Base-by-base conservation (phyloP, 1,284 basidiomycete genomes). In the Xerocomus amazonicus region DNA sequence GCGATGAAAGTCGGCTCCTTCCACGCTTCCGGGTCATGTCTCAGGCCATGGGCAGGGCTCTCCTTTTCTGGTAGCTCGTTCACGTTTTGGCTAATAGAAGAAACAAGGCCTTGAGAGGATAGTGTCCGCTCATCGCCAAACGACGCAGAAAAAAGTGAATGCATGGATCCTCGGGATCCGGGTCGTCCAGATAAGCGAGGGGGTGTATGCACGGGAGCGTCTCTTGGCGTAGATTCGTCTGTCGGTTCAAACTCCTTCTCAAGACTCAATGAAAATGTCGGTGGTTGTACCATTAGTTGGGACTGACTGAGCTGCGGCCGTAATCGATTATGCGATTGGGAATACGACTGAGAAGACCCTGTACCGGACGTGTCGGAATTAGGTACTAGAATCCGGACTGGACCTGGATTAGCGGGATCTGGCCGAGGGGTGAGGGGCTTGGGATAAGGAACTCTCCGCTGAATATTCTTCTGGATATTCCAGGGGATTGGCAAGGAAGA, bases 321-420 rank as follows among this genome's bases (percentile, higher is more conserved):
- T 9, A 53, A 27, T 9, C 4, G 38, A 39, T 35, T 33, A 12
- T 54, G 62, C 12, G 61, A 53, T 41, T 62, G 63, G 32, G 58
- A 54, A 29, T 46, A 42, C 23, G 54, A 35, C n/a, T 65, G 65
- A 27, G 65, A 63, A 4, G 60, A 65, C 36, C 57, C 60, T 17
- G 52, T 47, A 16, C 63, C 59, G 9, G 63, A 67, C 10, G 59
- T 38, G 44, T 65, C 63, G 14, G 63, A 69, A 29, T 65, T 68
- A 1, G 65, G 63, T n/a, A 69, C 63, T 9, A 69, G 47, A 16
- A 65, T 53, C 17, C 53, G 67, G 35, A 39, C 47, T n/a, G 58
- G 47, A n/a, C 60, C 61, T 28, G 58, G 54, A 23, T 53, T 57
- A 32, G 45, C 43, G 37, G 55, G 27, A 33, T 66, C 52, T 28